Evolutionary conservation across 768 basidiomycete species (phyloP).

Genomic region (Scleroderma bovista): DNA sequence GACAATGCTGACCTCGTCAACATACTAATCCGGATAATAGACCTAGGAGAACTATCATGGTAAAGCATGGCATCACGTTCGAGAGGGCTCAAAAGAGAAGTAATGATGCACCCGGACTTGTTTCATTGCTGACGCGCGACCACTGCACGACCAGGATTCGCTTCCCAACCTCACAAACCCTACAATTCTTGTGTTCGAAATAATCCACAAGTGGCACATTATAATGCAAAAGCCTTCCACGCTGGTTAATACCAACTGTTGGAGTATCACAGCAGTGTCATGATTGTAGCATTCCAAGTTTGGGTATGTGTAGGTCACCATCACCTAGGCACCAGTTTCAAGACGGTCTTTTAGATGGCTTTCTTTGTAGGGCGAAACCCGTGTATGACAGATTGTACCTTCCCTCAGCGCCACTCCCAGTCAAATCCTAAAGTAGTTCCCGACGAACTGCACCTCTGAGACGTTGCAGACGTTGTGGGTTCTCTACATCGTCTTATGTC

Average conservation of each 20-base stretch:
- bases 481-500: too few species aligned
- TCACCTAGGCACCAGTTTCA: too few species aligned
- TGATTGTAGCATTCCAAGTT: conserved; percentile 63
- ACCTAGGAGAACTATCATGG: conserved; percentile 17
- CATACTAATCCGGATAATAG: conserved; percentile 53
- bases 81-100: neutral
- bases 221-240: conserved; percentile 62
- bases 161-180: conserved; percentile 73
- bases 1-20: conserved; percentile 47
- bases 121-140: conserved; percentile 64
- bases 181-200: conserved; percentile 51
- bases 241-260: conserved; percentile 49
- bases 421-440: too few species aligned
- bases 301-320: conserved; percentile 74
- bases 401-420: too few species aligned
- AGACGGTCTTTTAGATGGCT: too few species aligned
- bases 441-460: too few species aligned
- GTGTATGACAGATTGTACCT: too few species aligned
- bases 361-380: too few species aligned
- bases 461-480: too few species aligned
- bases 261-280: conserved; percentile 45
- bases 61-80: too few species aligned
- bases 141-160: conserved; percentile 57
- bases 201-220: conserved; percentile 64
- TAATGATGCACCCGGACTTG: conserved; percentile 12